Percentiles rank a stretch among this genome's conserved stretches.
These are phyloP conservation scores for Syzygium jambos DNA, from an alignment of 345 rosid genomes.

Conservation along the genomic window DNA sequence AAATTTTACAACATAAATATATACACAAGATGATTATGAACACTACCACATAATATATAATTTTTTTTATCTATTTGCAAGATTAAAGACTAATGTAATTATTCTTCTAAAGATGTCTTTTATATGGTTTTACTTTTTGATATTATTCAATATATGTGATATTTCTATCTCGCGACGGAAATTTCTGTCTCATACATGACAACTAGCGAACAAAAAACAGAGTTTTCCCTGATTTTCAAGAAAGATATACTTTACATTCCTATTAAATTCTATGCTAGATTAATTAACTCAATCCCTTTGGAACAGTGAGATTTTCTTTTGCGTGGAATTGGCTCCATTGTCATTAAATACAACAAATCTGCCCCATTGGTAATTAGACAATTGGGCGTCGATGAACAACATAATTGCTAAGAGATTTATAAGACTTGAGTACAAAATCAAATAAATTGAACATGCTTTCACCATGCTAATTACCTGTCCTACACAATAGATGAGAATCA, in stretches of 20 bases:
- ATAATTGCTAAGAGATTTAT: not conserved
- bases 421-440: not conserved
- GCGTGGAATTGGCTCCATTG: not conserved
- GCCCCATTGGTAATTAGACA: not conserved
- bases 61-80: not conserved
- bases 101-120: not conserved
- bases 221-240: not conserved
- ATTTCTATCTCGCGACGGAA: not conserved
- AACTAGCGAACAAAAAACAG: not conserved
- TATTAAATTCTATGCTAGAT: not conserved
- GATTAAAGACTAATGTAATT: not conserved
- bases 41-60: not conserved
- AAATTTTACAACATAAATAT: no score
- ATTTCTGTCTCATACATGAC: not conserved
- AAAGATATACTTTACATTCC: not conserved
- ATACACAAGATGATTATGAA: no score
- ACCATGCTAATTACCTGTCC: not conserved
- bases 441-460: not conserved
- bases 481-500: not conserved
- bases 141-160: not conserved
- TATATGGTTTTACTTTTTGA: not conserved
- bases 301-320: not conserved
- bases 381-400: not conserved
- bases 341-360: not conserved
- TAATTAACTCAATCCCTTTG: not conserved